Percentiles rank a stretch among this genome's conserved stretches.
Conservation (phyloP, 2,329 filamentous ascomycete species). For the Trichoderma sp. region DNA sequence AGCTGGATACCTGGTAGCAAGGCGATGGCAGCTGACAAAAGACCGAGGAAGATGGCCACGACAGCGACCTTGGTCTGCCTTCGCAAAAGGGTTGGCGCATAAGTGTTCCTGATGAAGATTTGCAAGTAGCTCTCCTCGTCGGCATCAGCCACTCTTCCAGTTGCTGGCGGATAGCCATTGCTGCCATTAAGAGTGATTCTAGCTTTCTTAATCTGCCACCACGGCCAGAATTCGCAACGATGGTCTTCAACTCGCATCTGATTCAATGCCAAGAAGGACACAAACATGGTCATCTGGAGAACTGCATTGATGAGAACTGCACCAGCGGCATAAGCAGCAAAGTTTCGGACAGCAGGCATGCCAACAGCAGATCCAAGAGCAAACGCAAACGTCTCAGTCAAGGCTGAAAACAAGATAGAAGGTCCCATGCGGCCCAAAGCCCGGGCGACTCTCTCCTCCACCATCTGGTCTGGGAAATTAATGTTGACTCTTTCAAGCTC, state of each 20-base stretch:
- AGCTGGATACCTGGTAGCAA: slow-evolving; percentile 81
- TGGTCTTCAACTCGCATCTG: slow-evolving; percentile 86
- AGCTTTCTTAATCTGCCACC: slow-evolving; percentile 74
- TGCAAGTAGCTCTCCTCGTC: slow-evolving; percentile 83
- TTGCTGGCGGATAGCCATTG: slow-evolving; percentile 56
- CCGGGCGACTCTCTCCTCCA: slow-evolving; percentile 81
- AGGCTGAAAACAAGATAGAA: slow-evolving; percentile 91
- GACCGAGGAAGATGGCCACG: slow-evolving; percentile 76
- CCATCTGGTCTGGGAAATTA: slow-evolving; percentile 82
- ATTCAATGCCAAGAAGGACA: slow-evolving; percentile 87
- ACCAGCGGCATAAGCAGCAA: slow-evolving; percentile 92
- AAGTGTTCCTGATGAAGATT: slow-evolving; percentile 83
- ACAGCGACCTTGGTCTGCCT: slow-evolving; percentile 77
- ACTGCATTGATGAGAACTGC: slow-evolving; percentile 96
- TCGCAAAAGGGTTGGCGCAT: slow-evolving; percentile 77
- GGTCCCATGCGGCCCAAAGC: slow-evolving; percentile 95
- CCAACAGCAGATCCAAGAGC: slow-evolving; percentile 89
- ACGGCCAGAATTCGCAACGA: slow-evolving; percentile 89
- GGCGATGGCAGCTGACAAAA: slow-evolving; percentile 82
- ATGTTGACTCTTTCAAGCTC: slow-evolving; percentile 95
- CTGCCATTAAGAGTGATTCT: slow-evolving; percentile 59
- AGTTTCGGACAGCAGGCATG: slow-evolving; percentile 97
- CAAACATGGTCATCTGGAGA: slow-evolving; percentile 96
- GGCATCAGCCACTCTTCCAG: slow-evolving; percentile 62
- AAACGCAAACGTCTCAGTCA: slow-evolving; percentile 92